Evolutionary conservation across 805 yeast genomes (phyloP).

Genomic region (Citeromyces matritensis): DNA sequence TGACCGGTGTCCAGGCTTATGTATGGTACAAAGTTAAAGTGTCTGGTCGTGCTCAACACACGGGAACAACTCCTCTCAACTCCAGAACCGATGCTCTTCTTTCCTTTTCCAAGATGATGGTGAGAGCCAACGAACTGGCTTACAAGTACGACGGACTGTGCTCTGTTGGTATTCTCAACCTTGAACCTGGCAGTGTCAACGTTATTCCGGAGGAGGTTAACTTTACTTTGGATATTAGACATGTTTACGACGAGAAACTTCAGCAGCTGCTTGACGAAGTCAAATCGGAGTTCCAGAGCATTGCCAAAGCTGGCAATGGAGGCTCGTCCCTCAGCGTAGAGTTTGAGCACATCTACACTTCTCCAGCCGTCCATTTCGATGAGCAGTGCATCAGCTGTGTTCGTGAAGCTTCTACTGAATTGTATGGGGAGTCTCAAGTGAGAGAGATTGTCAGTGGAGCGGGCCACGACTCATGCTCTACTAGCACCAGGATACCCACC

Average conservation of each 20-base stretch:
- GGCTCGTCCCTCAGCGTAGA: conserved; percentile 16
- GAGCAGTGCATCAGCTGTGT: conserved; percentile 35
- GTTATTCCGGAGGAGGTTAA: conserved; percentile 50
- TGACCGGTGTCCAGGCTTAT: conserved; percentile 52
- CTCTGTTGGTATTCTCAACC: conserved; percentile 40
- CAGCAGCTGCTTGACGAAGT: conserved; percentile 20
- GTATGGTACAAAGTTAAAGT: conserved; percentile 45
- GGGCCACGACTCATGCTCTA: conserved; percentile 59
- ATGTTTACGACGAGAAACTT: conserved; percentile 27
- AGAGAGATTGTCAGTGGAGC: conserved; percentile 50
- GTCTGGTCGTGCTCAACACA: conserved; percentile 51
- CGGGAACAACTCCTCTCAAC: conserved; percentile 59
- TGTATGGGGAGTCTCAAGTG: conserved; percentile 27
- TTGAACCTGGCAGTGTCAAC: conserved; percentile 48
- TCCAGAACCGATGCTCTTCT: conserved; percentile 48
- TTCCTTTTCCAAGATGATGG: conserved; percentile 42
- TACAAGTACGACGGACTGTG: conserved; percentile 33
- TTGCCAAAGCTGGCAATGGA: conserved; percentile 19
- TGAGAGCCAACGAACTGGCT: conserved; percentile 40
- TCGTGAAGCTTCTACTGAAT: conserved; percentile 29
- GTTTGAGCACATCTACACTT: conserved; percentile 27
- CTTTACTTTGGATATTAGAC: conserved; percentile 50
- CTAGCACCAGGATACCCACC: conserved; percentile 43
- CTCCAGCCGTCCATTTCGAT: conserved; percentile 44
- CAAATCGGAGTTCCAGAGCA: conserved; percentile 17